Evolutionary conservation across 108 stramenopile species (phyloP), one percentile per base, ranked within the genome.

Genomic region (Craspedostauros australis): DNA sequence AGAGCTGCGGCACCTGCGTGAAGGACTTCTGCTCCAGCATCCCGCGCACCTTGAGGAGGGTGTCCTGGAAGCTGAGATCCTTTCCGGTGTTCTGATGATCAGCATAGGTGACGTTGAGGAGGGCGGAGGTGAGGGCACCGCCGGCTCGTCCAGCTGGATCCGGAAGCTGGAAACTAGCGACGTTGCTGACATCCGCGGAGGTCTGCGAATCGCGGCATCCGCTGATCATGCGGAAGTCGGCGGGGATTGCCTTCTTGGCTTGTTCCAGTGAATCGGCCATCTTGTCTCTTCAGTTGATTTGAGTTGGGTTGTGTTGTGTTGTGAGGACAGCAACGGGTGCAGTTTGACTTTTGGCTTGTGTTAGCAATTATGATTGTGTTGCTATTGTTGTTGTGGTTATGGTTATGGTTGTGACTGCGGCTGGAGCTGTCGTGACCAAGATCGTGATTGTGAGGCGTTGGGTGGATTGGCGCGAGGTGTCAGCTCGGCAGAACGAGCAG

Each of bases 71-170:
- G n/a, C 80, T 82, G 53, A 85, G 28, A 31, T 70, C 61, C 0
- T 62, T 46, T 23, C 72, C 81, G 7, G 67, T 54, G 30, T 70
- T 40, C 30, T 77, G 34, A 27, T 77, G 46, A 26, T 77, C 72
- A 18, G 71, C 46, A 41, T 83, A 92, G 8, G 86, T 62, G 18
- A 68, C 61, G 15, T 72, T 77, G 46, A 95, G 75, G 21, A 95
- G 55, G 20, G 90, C 79, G 46, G 88, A 87, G 33, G 94, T 95
- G 55, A 82, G 83, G 21, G 94, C 94, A 25, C 94, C 94, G 30
- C 94, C 91, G 12, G 94, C 87, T 20, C 64, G 36, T 30, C 77
- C 77, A 0, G 62, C 68, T 11, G 78, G 86, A 47, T 88, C 83
- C 4, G 94, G 91, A 12, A 95, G 75, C 29, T 71, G 63, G 66